phyloP scores from a whole-genome alignment of 2,329 filamentous ascomycete species.

The Coniochaeta hoffmannii region DNA sequence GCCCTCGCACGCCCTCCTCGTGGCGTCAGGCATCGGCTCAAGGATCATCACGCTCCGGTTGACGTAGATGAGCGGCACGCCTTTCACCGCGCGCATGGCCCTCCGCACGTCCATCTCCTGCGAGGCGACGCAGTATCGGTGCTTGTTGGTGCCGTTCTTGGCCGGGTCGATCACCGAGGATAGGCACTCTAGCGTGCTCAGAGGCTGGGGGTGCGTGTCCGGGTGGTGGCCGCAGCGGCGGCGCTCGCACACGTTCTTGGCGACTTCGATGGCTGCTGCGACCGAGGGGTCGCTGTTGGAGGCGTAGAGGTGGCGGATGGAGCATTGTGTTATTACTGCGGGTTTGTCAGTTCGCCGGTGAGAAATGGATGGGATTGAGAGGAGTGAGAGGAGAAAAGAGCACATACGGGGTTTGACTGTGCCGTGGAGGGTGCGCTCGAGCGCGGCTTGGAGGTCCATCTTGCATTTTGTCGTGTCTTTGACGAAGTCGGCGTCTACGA shows the following conservation, averaged over 20 bases:
- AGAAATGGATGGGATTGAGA: not conserved
- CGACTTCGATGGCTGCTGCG: conserved; percentile 62
- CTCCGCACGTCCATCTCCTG: conserved; percentile 60
- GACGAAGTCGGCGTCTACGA: conserved; percentile 82
- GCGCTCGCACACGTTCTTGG: conserved; percentile 61
- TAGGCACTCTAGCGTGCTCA: conserved; percentile 64
- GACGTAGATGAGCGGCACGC: conserved; percentile 73
- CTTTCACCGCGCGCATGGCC: conserved; percentile 57
- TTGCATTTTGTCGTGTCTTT: conserved; percentile 75
- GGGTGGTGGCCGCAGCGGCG: conserved; percentile 73
- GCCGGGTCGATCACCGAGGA: conserved; percentile 62
- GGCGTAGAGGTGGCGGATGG: conserved; percentile 70
- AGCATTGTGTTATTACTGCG: conserved; percentile 72
- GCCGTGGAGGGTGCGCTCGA: conserved; percentile 80
- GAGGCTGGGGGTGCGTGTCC: conserved; percentile 61
- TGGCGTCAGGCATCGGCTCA: conserved; percentile 59
- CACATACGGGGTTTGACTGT: conserved; percentile 60
- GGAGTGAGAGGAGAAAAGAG: not conserved
- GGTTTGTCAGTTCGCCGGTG: not conserved
- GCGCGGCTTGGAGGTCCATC: conserved; percentile 73
- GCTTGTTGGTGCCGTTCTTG: conserved; percentile 59
- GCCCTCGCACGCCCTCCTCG: conserved; percentile 52
- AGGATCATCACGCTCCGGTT: conserved; percentile 72
- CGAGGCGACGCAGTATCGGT: conserved; percentile 70
- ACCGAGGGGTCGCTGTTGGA: conserved; percentile 53